Evolutionary conservation across 768 basidiomycete genomes (phyloP).

Genomic region (Cyclocybe cylindracea): DNA sequence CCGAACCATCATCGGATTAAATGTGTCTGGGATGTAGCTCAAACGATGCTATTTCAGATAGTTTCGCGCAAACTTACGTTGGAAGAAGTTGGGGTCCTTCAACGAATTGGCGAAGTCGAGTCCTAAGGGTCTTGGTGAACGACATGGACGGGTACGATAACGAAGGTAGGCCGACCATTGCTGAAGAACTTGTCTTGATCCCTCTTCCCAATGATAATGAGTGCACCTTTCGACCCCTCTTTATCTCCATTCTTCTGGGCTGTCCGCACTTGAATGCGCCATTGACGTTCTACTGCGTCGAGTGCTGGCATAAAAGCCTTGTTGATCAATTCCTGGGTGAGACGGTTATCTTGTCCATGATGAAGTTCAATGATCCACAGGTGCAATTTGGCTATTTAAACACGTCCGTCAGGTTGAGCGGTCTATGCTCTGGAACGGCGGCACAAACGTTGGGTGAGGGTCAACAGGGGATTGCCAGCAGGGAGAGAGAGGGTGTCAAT

Average conservation of each 20-base stretch:
- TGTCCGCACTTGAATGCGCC: slow-evolving; percentile 55
- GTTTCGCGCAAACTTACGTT: slow-evolving; percentile 36
- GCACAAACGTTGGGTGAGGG: slow-evolving; percentile 66
- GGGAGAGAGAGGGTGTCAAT: slow-evolving; percentile 55
- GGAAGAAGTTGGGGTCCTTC: slow-evolving; percentile 63
- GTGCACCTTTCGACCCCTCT: slow-evolving; percentile 61
- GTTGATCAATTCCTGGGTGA: slow-evolving; percentile 59
- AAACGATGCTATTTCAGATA: slow-evolving; percentile 1
- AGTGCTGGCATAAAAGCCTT: slow-evolving; percentile 68
- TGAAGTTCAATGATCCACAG: slow-evolving; percentile 83
- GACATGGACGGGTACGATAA: slow-evolving; percentile 1
- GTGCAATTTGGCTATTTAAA: slow-evolving; percentile 48
- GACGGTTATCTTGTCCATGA: slow-evolving; percentile 73
- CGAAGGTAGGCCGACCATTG: slow-evolving; percentile 52
- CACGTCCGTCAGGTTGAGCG: background rate
- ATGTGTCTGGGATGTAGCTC: slow-evolving; percentile 50
- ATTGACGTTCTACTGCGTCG: slow-evolving; percentile 71
- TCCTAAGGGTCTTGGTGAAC: slow-evolving; percentile 35
- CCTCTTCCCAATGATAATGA: slow-evolving; percentile 75
- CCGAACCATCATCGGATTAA: slow-evolving; percentile 70
- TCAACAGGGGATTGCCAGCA: slow-evolving; percentile 50
- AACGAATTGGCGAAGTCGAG: slow-evolving; percentile 60
- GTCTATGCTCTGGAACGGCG: background rate
- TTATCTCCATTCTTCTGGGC: slow-evolving; percentile 45
- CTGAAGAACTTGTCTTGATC: slow-evolving; percentile 89